Base-by-base conservation (phyloP, 2,329 filamentous ascomycete genomes). In the Anthostomella pinea region DNA sequence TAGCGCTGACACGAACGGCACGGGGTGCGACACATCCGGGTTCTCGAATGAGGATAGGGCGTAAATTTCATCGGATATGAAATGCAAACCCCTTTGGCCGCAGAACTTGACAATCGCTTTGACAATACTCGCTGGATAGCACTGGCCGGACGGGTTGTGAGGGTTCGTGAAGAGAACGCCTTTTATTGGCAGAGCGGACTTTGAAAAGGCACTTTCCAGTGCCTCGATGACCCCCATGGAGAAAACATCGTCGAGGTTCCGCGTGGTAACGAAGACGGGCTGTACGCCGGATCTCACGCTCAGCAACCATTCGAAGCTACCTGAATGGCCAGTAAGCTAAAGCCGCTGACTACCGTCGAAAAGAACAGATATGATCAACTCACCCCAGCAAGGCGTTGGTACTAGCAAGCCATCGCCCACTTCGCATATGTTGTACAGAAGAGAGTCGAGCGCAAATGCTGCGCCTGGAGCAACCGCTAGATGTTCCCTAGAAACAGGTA, bases 361-460 rank as follows among this genome's bases (percentile, higher is more conserved):
- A n/a, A n/a, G n/a, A n/a, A n/a, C n/a, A n/a, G n/a, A n/a, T n/a
- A n/a, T n/a, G n/a, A n/a, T n/a, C n/a, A n/a, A 43, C 52, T 26
- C 38, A 53, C 51, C 52, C 57, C 60, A 62, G 28, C 43, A 60
- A 15, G 58, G 58, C 4, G 38, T 52, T 2, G 54, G 49, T 3
- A 63, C 38, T 1, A 64, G 43, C 0, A 63, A 36, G 1, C 54
- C 57, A 31, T 64, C 60, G 14, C 56, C 60, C 2, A 48, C 24
- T 7, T 62, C 57, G 38, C 59, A 63, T 14, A 65, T 57, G 20
- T 54, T 56, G 33, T 48, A 52, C 3, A 64, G 33, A 7, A 65
- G 33, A 6, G 56, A 44, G 15, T 63, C 45, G 7, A 48, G 27
- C 1, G 24, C 21, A 6, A 14, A 15, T 0, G 36, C 25, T 4